Evolutionary conservation across 352 stramenopile species (phyloP).

Genomic region (Pythium scleroteichum): DNA sequence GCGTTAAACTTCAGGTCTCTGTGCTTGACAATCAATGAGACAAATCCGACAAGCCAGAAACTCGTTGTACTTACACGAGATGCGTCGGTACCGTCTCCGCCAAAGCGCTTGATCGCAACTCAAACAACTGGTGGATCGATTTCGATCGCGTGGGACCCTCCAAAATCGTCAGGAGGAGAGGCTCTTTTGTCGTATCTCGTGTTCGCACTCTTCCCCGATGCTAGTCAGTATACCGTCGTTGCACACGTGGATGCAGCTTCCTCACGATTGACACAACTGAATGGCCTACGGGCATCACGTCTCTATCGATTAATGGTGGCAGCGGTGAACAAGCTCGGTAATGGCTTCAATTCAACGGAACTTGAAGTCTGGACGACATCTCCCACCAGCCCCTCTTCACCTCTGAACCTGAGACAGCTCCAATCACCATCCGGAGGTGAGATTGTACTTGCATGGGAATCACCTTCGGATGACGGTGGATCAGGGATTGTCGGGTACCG

Average conservation of each 20-base stretch:
- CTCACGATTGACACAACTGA: conserved; percentile 22
- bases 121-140: conserved; percentile 35
- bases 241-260: conserved; percentile 12
- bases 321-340: conserved; percentile 39
- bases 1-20: conserved; percentile 50
- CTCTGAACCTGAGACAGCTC: conserved; percentile 37
- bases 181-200: conserved; percentile 38
- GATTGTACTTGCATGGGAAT: conserved; percentile 42
- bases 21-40: conserved; percentile 34
- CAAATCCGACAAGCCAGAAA: conserved; percentile 28
- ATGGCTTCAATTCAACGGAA: conserved; percentile 37
- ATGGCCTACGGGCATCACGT: conserved; percentile 30
- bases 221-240: conserved; percentile 17
- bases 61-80: conserved; percentile 42
- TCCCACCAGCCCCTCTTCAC: conserved; percentile 32
- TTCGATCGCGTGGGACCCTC: conserved; percentile 44
- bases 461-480: conserved; percentile 41
- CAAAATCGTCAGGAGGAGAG: conserved; percentile 39
- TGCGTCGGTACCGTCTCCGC: conserved; percentile 39
- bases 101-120: conserved; percentile 35
- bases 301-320: conserved; percentile 41
- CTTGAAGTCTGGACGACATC: conserved; percentile 32
- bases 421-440: conserved; percentile 38
- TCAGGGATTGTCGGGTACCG: conserved; percentile 38
- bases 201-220: conserved; percentile 12